phyloP scores from a whole-genome alignment of 2,329 filamentous ascomycete genomes.

The Hypoxylon sp. region DNA sequence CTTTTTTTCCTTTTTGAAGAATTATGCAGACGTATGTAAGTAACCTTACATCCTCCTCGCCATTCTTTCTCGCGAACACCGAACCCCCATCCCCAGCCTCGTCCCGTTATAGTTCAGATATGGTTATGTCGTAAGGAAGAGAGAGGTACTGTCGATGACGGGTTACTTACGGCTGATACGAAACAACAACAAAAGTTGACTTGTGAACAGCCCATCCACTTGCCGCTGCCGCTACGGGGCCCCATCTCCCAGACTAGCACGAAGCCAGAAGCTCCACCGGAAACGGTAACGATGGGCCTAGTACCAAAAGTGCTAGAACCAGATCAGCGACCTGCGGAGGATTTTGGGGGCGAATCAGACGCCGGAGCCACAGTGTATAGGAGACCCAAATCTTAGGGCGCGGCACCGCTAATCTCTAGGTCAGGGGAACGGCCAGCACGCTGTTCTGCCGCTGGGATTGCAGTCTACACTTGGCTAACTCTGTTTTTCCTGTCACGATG shows the following conservation, averaged over 20 bases:
- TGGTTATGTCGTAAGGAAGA: not conserved
- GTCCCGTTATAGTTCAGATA: not conserved
- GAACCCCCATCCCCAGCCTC: slow-evolving; percentile 16
- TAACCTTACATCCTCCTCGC: slow-evolving; percentile 10
- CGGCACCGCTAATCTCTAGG: slow-evolving; percentile 33
- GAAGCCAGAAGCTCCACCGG: slow-evolving; percentile 26
- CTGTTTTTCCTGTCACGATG: slow-evolving; percentile 1
- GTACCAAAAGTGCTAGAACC: slow-evolving; percentile 33
- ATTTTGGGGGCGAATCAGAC: slow-evolving; percentile 37
- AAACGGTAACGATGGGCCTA: slow-evolving; percentile 39
- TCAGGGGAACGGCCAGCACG: slow-evolving; percentile 11
- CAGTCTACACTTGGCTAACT: slow-evolving; percentile 23
- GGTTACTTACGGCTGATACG: slow-evolving; percentile 28
- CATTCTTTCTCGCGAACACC: slow-evolving; percentile 11
- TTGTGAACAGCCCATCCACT: not conserved
- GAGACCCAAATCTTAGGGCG: slow-evolving; percentile 27
- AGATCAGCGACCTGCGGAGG: slow-evolving; percentile 39
- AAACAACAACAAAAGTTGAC: too few species aligned
- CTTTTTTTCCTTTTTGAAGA: not conserved
- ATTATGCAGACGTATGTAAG: slow-evolving; percentile 8
- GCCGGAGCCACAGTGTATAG: slow-evolving; percentile 19
- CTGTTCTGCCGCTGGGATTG: slow-evolving; percentile 10
- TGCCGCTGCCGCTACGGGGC: slow-evolving; percentile 23
- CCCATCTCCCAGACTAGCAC: slow-evolving; percentile 23
- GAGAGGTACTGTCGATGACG: slow-evolving; percentile 6